A percentile compares a stretch with the other conserved stretches of the same genome.
Evolutionary conservation across 306 rosid species (phyloP).

Genomic region (Sesbania bispinosa): DNA sequence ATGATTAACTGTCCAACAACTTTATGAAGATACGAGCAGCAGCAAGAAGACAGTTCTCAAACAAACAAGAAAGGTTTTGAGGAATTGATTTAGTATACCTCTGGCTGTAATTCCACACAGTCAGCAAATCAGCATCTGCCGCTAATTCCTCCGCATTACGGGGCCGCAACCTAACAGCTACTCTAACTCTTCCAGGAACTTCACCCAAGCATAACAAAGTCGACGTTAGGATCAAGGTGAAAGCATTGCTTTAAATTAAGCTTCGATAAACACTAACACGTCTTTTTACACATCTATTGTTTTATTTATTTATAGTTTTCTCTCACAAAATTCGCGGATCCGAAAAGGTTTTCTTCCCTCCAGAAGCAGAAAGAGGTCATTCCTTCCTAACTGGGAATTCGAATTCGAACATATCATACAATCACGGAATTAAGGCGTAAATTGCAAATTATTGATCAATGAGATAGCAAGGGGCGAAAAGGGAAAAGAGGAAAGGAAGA

Average conservation of each 20-base stretch:
- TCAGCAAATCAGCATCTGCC: slow-evolving; percentile 94
- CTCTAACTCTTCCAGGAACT: slow-evolving; percentile 99
- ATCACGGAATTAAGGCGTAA: slow-evolving; percentile 3
- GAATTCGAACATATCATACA: background rate
- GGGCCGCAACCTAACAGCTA: slow-evolving; percentile 90
- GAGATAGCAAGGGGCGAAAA: background rate
- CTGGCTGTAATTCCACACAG: slow-evolving; percentile 93
- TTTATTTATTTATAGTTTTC: background rate
- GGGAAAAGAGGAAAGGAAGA: background rate
- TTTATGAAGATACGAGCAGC: background rate
- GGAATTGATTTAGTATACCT: slow-evolving; percentile 49
- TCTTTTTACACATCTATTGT: background rate
- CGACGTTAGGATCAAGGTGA: slow-evolving; percentile 11
- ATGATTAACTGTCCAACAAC: background rate
- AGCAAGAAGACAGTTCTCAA: background rate
- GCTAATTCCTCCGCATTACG: slow-evolving; percentile 69
- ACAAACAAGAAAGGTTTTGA: background rate
- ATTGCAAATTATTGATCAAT: background rate
- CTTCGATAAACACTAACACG: background rate
- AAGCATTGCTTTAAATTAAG: background rate
- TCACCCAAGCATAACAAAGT: slow-evolving; percentile 26
- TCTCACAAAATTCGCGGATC: background rate
- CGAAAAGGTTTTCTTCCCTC: background rate
- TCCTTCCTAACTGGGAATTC: background rate
- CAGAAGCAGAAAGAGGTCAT: background rate